Percentiles rank a stretch among this genome's conserved stretches.
Evolutionary conservation across 1,284 basidiomycete genomes (phyloP).

Genomic region (Lentinus polychrous): DNA sequence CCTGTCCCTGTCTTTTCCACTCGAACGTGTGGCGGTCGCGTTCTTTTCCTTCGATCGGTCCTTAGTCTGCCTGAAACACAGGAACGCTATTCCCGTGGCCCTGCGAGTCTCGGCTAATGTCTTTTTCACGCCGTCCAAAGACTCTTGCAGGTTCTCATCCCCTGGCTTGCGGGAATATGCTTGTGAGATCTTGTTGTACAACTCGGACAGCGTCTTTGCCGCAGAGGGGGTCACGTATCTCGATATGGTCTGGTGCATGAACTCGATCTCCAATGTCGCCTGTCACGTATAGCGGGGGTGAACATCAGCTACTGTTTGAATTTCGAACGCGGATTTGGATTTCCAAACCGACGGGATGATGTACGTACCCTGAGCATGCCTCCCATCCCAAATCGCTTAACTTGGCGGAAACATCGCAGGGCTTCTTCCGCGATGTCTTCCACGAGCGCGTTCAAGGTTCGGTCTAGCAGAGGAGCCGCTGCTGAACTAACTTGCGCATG

Average conservation of each 20-base stretch:
- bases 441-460: constrained; percentile 78
- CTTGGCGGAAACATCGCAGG: constrained; percentile 77
- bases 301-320: too few species aligned
- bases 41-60: constrained; percentile 25
- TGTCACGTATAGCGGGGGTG: constrained; percentile 24
- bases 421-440: constrained; percentile 81
- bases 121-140: constrained; percentile 88
- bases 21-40: constrained; percentile 8
- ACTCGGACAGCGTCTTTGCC: constrained; percentile 77
- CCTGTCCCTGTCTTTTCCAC: constrained; percentile 11
- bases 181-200: constrained; percentile 93
- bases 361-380: constrained; percentile 88
- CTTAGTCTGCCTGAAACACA: constrained; percentile 80
- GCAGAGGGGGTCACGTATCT: constrained; percentile 81
- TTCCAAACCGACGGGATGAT: not conserved
- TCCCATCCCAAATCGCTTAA: constrained; percentile 91
- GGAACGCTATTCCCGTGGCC: constrained; percentile 90
- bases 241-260: constrained; percentile 92
- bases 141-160: constrained; percentile 79
- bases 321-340: not conserved
- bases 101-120: constrained; percentile 82
- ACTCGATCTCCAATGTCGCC: constrained; percentile 98
- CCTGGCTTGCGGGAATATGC: constrained; percentile 78
- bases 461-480: constrained; percentile 73
- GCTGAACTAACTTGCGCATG: constrained; percentile 87